phyloP scores from a whole-genome alignment of 345 rosid genomes.

The Arabidopsis thaliana region DNA sequence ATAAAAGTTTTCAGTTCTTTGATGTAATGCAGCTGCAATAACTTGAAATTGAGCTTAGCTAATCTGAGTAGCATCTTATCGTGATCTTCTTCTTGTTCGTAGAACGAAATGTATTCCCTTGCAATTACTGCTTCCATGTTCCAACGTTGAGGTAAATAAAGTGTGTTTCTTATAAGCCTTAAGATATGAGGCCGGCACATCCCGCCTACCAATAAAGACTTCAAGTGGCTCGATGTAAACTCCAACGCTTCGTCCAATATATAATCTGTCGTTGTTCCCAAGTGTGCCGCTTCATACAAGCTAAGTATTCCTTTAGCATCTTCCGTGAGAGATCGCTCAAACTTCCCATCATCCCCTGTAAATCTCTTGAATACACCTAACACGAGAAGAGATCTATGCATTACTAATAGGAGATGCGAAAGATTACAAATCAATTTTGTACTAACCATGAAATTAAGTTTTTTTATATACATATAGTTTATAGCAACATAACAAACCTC shows the following conservation, averaged over 20 bases:
- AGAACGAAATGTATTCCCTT: conserved; percentile 22
- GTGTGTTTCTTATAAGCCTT: conserved; percentile 20
- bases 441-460: neutral
- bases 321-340: conserved; percentile 8
- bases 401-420: neutral
- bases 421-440: neutral
- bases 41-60: conserved; percentile 34
- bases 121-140: conserved; percentile 22
- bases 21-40: conserved; percentile 6
- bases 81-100: conserved; percentile 29
- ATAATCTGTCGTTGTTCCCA: conserved; percentile 43
- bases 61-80: conserved; percentile 22
- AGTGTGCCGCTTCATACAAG: conserved; percentile 49
- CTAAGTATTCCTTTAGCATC: conserved; percentile 46
- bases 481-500: neutral
- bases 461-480: neutral
- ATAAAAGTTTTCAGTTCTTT: conserved; percentile 17
- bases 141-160: conserved; percentile 20
- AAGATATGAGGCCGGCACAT: conserved; percentile 7
- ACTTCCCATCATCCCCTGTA: conserved; percentile 36
- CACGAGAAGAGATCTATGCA: neutral
- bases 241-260: conserved; percentile 43
- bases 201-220: neutral
- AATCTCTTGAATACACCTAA: conserved; percentile 49
- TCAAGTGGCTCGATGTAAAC: conserved; percentile 24